Conservation (phyloP, 352 stramenopile genomes). For the Globisporangium middletonii region DNA sequence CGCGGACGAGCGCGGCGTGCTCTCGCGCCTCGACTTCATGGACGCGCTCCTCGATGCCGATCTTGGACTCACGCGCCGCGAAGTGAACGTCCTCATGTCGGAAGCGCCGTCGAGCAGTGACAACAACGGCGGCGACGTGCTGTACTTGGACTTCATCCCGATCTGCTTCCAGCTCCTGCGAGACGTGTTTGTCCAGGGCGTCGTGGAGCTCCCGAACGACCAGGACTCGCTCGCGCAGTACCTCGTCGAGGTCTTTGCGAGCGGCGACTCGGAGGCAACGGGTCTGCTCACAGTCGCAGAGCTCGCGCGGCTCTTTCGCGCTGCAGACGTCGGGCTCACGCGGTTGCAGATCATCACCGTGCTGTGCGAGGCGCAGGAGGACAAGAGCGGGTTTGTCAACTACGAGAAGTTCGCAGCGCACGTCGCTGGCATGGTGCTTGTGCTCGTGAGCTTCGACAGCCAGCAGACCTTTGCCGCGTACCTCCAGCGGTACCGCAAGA, state of each 20-base stretch:
- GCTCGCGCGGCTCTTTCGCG: constrained; percentile 47
- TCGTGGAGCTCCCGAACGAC: constrained; percentile 59
- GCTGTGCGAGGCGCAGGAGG: constrained; percentile 65
- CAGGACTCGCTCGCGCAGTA: constrained; percentile 66
- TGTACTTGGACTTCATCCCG: constrained; percentile 54
- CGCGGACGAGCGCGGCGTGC: constrained; percentile 36
- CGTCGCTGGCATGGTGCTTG: constrained; percentile 62
- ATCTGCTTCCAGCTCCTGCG: constrained; percentile 53
- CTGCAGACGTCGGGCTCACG: constrained; percentile 66
- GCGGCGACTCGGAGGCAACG: constrained; percentile 53
- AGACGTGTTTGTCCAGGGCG: constrained; percentile 42
- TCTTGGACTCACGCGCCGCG: constrained; percentile 52
- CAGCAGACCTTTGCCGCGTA: constrained; percentile 54
- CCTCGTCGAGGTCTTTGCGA: constrained; percentile 69
- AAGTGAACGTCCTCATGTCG: constrained; percentile 78
- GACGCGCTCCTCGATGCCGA: constrained; percentile 63
- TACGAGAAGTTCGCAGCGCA: constrained; percentile 69
- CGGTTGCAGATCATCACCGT: constrained; percentile 66
- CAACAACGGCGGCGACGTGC: constrained; percentile 19
- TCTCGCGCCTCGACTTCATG: constrained; percentile 56
- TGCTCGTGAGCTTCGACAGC: constrained; percentile 58
- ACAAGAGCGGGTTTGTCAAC: constrained; percentile 68
- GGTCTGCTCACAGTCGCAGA: constrained; percentile 57
- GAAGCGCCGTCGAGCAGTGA: constrained; percentile 32
- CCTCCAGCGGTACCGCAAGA: constrained; percentile 61